Base-by-base conservation (phyloP, 495 filamentous ascomycete genomes). In the Xylaria cubensis region DNA sequence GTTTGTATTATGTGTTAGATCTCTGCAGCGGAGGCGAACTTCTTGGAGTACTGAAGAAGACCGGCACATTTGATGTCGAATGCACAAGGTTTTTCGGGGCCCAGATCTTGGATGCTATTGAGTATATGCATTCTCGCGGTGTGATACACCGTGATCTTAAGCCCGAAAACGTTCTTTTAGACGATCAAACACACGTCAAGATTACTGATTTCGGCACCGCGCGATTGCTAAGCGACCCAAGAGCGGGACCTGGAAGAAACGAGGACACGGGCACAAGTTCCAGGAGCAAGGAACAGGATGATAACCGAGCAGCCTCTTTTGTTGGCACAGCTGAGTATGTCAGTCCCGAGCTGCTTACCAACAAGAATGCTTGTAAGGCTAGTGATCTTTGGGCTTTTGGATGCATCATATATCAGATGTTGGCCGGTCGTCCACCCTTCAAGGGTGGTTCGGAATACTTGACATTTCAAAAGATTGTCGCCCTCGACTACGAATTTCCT, bases 161-260 rank as follows among this genome's bases (percentile, higher is more conserved):
- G 78, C 97, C 97, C 3, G 97, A 99, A 77, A 99, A 99, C 72
- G 95, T 98, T 50, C 87, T 99, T 8, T 85, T 99, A 32, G 95
- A 99, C 77, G 92, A 94, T 59, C 90, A 97, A 75, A 97, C 97
- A 92, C 92, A 97, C 78, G 90, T 98, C 83, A 99, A 99, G 79
- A 98, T 99, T 74, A 99, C 97, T 26, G 97, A 99, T 81, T 99
- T 99, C 76, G 97, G 97, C 15, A 99, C 97, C 3, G 97, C 97
- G 6, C 98, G 97, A 80, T 91, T 98, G 58, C 86, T 99, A 58
- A 91, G 92, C 61, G 85, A 88, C 41, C 90, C 89, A 19, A 88
- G 86, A 75, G 85, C 86, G 75, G 74, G 81, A 36, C 69, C 75
- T n/a, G 64, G 74, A 4, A 76, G 76, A 58, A 71, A 76, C 21